These are phyloP conservation scores for Panicum virgatum DNA, from an alignment of 202 grass and related monocot genomes.

Conservation along the genomic window DNA sequence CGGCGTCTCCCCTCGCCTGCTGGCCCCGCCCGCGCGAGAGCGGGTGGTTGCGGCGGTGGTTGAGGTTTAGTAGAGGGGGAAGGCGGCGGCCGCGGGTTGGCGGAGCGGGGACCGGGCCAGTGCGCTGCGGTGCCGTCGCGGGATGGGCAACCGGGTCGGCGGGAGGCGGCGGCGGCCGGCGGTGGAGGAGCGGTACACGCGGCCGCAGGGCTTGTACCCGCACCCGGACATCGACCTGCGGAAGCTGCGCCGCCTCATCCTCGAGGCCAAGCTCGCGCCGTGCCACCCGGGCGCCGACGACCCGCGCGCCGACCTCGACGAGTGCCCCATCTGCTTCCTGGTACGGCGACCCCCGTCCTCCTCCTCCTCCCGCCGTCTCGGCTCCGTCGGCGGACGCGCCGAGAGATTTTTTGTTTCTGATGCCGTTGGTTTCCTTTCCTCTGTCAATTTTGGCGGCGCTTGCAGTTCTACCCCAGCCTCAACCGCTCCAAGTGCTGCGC, in stretches of 20 bases:
- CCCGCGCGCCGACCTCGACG: constrained; percentile 59
- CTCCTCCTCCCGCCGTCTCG: background rate
- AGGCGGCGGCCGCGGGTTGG: background rate
- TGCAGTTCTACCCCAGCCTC: constrained; percentile 82
- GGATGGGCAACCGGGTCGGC: constrained; percentile 84
- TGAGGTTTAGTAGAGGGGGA: constrained; percentile 31
- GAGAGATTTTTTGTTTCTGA: background rate
- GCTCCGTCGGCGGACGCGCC: background rate
- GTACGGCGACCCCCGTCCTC: constrained; percentile 16
- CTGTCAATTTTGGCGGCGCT: background rate
- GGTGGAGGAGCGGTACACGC: constrained; percentile 83
- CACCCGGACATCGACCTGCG: constrained; percentile 76
- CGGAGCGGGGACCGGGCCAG: background rate
- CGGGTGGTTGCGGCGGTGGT: background rate
- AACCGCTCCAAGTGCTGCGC: constrained; percentile 93
- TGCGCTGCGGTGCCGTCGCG: background rate
- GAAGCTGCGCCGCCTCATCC: constrained; percentile 80
- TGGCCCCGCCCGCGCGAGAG: background rate
- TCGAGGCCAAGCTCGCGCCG: constrained; percentile 83
- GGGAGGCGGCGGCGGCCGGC: constrained; percentile 48
- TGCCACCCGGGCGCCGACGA: constrained; percentile 76
- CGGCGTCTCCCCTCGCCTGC: background rate
- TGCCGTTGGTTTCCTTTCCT: background rate
- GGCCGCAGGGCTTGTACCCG: constrained; percentile 87
- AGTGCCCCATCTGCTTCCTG: constrained; percentile 95